Percentiles rank a stretch among this genome's conserved stretches.
Evolutionary conservation across 345 rosid genomes (phyloP).

Genomic region (Eucalyptus cloeziana): DNA sequence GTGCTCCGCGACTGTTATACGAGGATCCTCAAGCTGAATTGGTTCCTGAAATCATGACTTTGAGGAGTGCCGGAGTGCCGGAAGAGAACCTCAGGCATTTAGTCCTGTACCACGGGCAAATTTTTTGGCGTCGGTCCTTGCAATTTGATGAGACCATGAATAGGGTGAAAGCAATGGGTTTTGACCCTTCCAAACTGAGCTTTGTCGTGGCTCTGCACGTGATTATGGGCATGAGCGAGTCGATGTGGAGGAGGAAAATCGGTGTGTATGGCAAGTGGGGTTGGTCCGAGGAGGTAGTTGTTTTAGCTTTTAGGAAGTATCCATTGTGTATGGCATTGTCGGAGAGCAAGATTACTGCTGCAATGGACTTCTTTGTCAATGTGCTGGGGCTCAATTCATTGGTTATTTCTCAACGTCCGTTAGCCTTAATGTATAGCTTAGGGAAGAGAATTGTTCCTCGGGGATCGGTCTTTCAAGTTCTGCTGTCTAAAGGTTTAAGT

Average conservation of each 20-base stretch:
- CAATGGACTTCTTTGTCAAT: slow-evolving; percentile 12
- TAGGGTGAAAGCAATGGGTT: slow-evolving; percentile 4
- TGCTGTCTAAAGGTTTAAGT: slow-evolving; percentile 5
- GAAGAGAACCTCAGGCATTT: background rate
- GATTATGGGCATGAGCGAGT: background rate
- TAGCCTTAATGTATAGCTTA: background rate
- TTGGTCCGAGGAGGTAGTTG: slow-evolving; percentile 4
- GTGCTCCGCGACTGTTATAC: background rate
- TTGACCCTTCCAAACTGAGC: background rate
- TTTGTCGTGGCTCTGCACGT: slow-evolving; percentile 1
- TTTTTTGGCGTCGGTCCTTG: background rate
- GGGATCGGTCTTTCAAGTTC: background rate
- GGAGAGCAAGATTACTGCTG: slow-evolving; percentile 2
- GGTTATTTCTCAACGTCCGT: background rate
- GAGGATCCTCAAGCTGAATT: background rate
- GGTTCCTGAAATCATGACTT: background rate
- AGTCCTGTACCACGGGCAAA: background rate
- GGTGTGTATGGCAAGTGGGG: background rate
- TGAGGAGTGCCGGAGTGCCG: slow-evolving; percentile 11
- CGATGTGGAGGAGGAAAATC: background rate
- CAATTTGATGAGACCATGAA: background rate
- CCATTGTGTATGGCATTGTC: slow-evolving; percentile 7
- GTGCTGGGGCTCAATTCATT: slow-evolving; percentile 2
- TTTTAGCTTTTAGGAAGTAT: background rate
- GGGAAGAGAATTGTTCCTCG: slow-evolving; percentile 21